These are phyloP conservation scores for Podospora bellae-mahoneyi DNA, from an alignment of 495 filamentous ascomycete genomes.

Conservation along the genomic window DNA sequence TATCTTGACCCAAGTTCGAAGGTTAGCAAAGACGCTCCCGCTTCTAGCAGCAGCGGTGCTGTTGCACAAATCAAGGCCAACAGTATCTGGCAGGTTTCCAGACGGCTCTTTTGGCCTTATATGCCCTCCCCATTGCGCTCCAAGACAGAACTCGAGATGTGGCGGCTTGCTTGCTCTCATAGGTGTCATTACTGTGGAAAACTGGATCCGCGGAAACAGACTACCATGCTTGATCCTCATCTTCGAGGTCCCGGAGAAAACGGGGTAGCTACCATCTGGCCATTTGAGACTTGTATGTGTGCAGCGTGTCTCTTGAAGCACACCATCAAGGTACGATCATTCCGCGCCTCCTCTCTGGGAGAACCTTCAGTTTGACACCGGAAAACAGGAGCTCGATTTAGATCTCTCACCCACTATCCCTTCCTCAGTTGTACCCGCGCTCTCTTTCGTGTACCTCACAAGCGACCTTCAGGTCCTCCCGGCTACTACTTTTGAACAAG, in stretches of 20 bases:
- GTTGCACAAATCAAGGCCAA: conserved; percentile 43
- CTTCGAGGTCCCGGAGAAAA: conserved; percentile 51
- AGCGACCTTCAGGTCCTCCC: conserved; percentile 54
- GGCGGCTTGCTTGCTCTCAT: conserved; percentile 52
- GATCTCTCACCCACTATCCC: conserved; percentile 56
- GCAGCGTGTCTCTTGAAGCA: conserved; percentile 55
- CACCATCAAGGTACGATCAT: conserved; percentile 56
- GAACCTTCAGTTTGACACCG: conserved; percentile 19
- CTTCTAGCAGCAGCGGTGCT: conserved; percentile 22
- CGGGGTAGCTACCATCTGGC: conserved; percentile 58
- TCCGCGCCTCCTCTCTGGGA: background rate
- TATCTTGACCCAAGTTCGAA: conserved; percentile 49
- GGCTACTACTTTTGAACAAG: conserved; percentile 47
- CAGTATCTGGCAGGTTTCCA: conserved; percentile 58
- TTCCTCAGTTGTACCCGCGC: conserved; percentile 54
- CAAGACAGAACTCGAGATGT: conserved; percentile 60
- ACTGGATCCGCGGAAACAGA: conserved; percentile 16
- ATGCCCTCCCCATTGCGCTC: conserved; percentile 55
- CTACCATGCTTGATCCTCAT: conserved; percentile 37
- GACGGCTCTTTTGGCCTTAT: conserved; percentile 50
- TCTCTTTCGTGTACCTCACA: conserved; percentile 64
- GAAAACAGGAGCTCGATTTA: conserved; percentile 60
- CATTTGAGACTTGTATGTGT: conserved; percentile 62
- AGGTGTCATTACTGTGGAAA: conserved; percentile 56
- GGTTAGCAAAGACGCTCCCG: conserved; percentile 25